phyloP scores from a whole-genome alignment of 129 eudicot genomes.

The Tagetes patula region DNA sequence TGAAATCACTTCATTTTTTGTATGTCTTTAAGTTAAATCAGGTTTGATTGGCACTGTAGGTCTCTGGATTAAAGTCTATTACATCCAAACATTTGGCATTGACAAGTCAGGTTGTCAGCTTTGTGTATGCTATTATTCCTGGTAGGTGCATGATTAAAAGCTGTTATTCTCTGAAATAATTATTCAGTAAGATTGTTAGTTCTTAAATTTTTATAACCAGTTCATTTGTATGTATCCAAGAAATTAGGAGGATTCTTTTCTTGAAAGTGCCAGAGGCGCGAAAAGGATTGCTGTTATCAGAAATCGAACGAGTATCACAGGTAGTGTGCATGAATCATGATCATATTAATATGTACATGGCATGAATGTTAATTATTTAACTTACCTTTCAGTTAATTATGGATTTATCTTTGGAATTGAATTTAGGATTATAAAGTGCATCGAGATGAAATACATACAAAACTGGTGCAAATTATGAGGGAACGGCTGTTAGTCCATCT shows the following conservation, averaged over 20 bases:
- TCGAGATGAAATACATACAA: conserved; percentile 89
- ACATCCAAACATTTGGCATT: conserved; percentile 93
- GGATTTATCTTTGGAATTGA: conserved; percentile 19
- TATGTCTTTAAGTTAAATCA: background rate
- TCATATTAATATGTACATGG: background rate
- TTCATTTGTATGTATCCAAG: conserved; percentile 51
- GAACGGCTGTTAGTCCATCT: conserved; percentile 82
- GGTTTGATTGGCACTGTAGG: conserved; percentile 49
- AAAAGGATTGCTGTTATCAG: conserved; percentile 58
- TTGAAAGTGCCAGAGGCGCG: conserved; percentile 77
- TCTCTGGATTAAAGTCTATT: conserved; percentile 93
- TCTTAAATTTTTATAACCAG: conserved; percentile 20
- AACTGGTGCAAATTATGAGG: conserved; percentile 94
- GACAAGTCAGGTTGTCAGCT: conserved; percentile 94
- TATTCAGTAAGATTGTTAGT: background rate
- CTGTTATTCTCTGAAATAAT: background rate
- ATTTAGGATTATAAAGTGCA: conserved; percentile 79
- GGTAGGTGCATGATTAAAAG: conserved; percentile 46
- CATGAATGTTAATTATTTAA: background rate
- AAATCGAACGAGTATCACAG: conserved; percentile 80
- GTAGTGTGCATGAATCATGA: conserved; percentile 39
- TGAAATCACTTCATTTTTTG: conserved; percentile 16
- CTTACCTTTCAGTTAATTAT: background rate
- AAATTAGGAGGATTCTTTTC: conserved; percentile 78
- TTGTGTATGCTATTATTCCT: conserved; percentile 71